Percentiles rank a stretch among this genome's conserved stretches.
These are phyloP conservation scores for Heimioporus sp. DNA, from an alignment of 768 basidiomycete genomes.

Conservation along the genomic window DNA sequence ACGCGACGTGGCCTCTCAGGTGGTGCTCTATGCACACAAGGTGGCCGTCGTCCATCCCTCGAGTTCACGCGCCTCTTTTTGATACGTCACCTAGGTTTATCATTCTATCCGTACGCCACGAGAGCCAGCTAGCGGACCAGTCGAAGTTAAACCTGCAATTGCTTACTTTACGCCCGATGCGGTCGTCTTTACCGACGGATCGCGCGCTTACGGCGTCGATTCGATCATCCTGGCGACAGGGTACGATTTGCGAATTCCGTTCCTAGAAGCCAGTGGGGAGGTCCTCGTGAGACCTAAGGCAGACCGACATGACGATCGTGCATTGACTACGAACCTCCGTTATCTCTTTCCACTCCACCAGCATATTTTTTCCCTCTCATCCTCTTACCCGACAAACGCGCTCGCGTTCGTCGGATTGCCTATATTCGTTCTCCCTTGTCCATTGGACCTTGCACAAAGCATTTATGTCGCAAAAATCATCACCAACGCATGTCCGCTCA, in stretches of 20 bases:
- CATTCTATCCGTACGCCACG: slow-evolving; percentile 34
- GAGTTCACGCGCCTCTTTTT: not conserved
- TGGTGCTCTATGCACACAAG: slow-evolving; percentile 37
- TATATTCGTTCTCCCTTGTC: slow-evolving; percentile 43
- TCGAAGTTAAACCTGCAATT: slow-evolving; percentile 43
- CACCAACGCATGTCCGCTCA: slow-evolving; percentile 39
- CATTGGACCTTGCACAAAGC: slow-evolving; percentile 34
- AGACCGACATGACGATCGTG: slow-evolving; percentile 3
- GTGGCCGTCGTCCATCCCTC: slow-evolving; percentile 26
- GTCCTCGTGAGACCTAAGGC: slow-evolving; percentile 17
- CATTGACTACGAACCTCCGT: slow-evolving; percentile 46
- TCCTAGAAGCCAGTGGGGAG: slow-evolving; percentile 35
- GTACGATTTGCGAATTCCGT: slow-evolving; percentile 52
- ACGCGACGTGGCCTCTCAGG: slow-evolving; percentile 45
- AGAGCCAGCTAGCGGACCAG: slow-evolving; percentile 14
- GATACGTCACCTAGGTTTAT: slow-evolving; percentile 25
- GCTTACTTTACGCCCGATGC: slow-evolving; percentile 44
- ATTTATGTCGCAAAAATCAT: slow-evolving; percentile 46
- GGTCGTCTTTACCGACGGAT: slow-evolving; percentile 49
- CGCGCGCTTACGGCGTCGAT: slow-evolving; percentile 38
- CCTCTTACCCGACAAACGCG: slow-evolving; percentile 46
- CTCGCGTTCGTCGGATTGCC: slow-evolving; percentile 57
- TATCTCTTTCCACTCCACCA: slow-evolving; percentile 56
- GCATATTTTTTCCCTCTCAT: slow-evolving; percentile 51
- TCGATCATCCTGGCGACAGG: slow-evolving; percentile 53